Base-by-base conservation (phyloP, 352 stramenopile genomes). In the Peronospora belbahrii region DNA sequence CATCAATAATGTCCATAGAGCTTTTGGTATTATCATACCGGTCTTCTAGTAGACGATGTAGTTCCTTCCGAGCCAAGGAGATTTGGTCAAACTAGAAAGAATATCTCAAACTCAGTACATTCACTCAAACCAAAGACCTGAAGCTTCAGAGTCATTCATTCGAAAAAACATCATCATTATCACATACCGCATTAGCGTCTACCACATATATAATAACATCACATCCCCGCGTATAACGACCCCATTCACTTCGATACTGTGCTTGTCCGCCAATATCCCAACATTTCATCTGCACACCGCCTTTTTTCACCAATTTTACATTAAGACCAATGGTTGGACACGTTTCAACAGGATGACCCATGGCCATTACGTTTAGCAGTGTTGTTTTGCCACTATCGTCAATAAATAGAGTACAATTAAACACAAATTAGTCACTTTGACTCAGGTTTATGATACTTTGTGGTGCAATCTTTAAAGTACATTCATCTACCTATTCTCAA, bases 201-300 rank as follows among this genome's bases (percentile, higher is more conserved):
- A 99, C 95, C 15, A 99, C 95, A 83, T 97, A 99, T 60, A 99
- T 94, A 66, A 99, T 97, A 47, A 99, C 95, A 70, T 98, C 94
- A 70, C 95, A 98, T 34, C 95, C 95, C 48, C 95, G 93, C 49
- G 89, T 96, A 68, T 97, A 97, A 38, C 87, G 74, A 22, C 86
- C 85, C 87, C 88, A 97, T 56, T 96, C 87, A 46, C 75, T 91
- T 52, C 95, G 87, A 54, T 98, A 98, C 70, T 98, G 90, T 54
- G 93, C 90, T 68, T 98, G 93, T 7, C 95, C 95, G 32, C 94
- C 95, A 48, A 98, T 98, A 76, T 99, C 95, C 95, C 95, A 99
- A 66, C 95, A 98, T 68, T 99, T 99, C 94, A 99, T 98, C 63
- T 98, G 94, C 53, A 92, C 81, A 22, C 78, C 76, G 66, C 93